Evolutionary conservation across 2,329 filamentous ascomycete genomes (phyloP), one percentile per base, ranked within the genome.

Genomic region (Aspergillus sp.): DNA sequence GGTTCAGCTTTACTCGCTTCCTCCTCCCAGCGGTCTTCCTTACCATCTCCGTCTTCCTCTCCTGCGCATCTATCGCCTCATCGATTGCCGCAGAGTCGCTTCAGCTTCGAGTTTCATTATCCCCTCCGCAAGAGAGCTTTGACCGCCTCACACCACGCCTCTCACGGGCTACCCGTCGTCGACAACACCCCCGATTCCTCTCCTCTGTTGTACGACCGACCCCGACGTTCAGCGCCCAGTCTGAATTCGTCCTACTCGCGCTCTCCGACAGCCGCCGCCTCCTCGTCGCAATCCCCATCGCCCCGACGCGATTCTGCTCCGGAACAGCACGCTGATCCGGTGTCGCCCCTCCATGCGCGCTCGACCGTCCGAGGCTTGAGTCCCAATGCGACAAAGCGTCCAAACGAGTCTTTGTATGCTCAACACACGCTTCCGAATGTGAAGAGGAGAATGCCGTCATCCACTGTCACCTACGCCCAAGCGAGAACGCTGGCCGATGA

Each of bases 131-230:
- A 53, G 40, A 48, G 57, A 53, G 58, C 55, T 36, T 44, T 63
- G 43, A 59, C 59, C 41, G 60, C 64, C 40, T 19, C 40, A 7
- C 40, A 21, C 38, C 61, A 59, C 52, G 44, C 47, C 48, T 50
- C 43, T 56, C 55, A 59, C 57, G 52, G 52, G 52, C 38, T 45
- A 52, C 43, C 40, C 43, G 23, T 43, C 7, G 44, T 40, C 50
- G 55, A 56, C 60, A 10, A 21, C 4, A 11, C 38, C 44, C 13
- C 43, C 34, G 23, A 41, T 17, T 38, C 44, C 79, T 74, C 77
- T n/a, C 71, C 79, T 36, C 60, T 69, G 43, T 66, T 69, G 59
- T 67, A 73, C 52, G 66, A 71, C 59, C 63, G 62, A 47, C 58
- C 58, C 57, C 64, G 66, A 49, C 69, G 63, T 56, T 66, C 66